Evolutionary conservation across 345 rosid species (phyloP).

Genomic region (Mercurialis annua): DNA sequence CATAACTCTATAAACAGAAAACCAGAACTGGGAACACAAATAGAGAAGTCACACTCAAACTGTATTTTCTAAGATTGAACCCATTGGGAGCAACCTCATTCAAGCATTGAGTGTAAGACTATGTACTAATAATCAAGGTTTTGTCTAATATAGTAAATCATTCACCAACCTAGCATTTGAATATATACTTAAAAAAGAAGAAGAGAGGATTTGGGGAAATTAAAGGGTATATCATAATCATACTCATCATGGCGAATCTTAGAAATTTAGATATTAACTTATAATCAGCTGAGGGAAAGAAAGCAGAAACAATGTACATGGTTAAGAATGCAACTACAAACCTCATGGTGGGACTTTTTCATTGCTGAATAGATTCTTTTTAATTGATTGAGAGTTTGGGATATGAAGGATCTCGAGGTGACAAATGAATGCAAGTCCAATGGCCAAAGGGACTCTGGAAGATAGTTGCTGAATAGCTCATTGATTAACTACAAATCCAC

Average conservation of each 20-base stretch:
- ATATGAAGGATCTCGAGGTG: slow-evolving; percentile 25
- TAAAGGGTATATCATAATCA: background rate
- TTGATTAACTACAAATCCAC: slow-evolving; percentile 36
- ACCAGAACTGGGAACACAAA: background rate
- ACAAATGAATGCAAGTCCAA: slow-evolving; percentile 26
- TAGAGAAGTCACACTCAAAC: background rate
- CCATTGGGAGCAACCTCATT: background rate
- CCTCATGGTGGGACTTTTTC: slow-evolving; percentile 75
- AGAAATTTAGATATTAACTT: background rate
- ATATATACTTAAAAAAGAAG: background rate
- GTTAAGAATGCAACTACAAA: slow-evolving; percentile 26
- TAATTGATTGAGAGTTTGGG: slow-evolving; percentile 35
- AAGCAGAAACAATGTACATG: background rate
- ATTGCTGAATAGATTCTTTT: slow-evolving; percentile 38
- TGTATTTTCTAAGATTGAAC: background rate
- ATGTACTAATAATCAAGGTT: background rate
- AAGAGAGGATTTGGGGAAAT: no score
- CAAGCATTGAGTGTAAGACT: background rate
- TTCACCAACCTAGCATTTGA: background rate
- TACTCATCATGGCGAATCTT: background rate
- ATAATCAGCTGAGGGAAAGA: background rate
- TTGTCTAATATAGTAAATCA: background rate
- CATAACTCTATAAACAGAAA: background rate
- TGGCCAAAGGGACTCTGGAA: slow-evolving; percentile 31
- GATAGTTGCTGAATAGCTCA: slow-evolving; percentile 34